Percentiles rank a stretch among this genome's conserved stretches.
phyloP scores from a whole-genome alignment of 2,329 filamentous ascomycete species.

The Clarireedia hainanense region DNA sequence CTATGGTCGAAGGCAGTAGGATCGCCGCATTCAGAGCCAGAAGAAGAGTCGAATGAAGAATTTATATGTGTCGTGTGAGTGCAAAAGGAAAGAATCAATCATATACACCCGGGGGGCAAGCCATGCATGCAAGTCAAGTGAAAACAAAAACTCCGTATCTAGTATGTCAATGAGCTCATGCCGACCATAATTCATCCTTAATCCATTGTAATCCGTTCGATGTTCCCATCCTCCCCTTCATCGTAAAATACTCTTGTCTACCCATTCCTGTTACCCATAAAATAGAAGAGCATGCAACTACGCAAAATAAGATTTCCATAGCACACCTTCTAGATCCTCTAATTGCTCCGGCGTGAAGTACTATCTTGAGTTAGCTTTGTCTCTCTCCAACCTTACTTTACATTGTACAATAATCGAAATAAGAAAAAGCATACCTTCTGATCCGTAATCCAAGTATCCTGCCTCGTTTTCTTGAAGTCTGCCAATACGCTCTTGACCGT shows the following conservation, averaged over 20 bases:
- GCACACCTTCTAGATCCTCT: slow-evolving; percentile 88
- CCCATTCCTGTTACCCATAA: neutral
- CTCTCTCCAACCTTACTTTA: no score
- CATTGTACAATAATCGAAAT: slow-evolving; percentile 9
- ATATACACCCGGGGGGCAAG: no score
- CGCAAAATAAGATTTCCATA: slow-evolving; percentile 99
- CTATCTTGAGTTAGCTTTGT: slow-evolving; percentile 30
- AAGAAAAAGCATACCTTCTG: slow-evolving; percentile 67
- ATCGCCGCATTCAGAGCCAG: no score
- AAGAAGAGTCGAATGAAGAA: no score
- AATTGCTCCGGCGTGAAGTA: slow-evolving; percentile 87
- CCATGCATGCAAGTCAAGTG: no score
- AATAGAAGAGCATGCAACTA: slow-evolving; percentile 11
- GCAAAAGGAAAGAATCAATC: no score
- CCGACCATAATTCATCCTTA: no score
- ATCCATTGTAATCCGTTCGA: neutral
- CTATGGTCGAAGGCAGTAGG: no score
- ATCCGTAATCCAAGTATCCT: slow-evolving; percentile 97
- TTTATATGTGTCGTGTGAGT: no score
- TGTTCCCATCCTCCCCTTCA: neutral
- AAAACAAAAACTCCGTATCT: no score
- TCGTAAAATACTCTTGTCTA: neutral
- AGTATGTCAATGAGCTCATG: no score
- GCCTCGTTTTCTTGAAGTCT: slow-evolving; percentile 98
- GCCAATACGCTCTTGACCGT: slow-evolving; percentile 89